These are phyloP conservation scores for Xylaria nigripes DNA, from an alignment of 495 filamentous ascomycete genomes.

Conservation along the genomic window DNA sequence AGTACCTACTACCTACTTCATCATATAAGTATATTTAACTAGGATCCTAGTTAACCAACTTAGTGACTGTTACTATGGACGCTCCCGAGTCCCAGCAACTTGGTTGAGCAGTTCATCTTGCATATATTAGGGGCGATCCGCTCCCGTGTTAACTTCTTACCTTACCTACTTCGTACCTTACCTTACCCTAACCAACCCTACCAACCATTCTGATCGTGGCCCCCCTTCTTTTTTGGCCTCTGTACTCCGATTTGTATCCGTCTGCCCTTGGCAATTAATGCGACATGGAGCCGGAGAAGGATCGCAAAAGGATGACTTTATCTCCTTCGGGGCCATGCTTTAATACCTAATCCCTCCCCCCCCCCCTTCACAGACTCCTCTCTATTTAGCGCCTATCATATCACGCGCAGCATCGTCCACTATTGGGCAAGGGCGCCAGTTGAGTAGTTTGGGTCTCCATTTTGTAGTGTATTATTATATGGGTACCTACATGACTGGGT, in stretches of 20 bases:
- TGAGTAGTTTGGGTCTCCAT: too few species aligned
- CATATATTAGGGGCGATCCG: slow-evolving; percentile 5
- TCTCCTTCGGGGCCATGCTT: neutral
- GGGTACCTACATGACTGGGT: too few species aligned
- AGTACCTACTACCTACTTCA: too few species aligned
- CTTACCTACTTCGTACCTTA: slow-evolving; percentile 1
- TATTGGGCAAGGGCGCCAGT: too few species aligned
- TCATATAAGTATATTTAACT: too few species aligned
- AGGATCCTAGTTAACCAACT: neutral
- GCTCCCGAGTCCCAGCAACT: slow-evolving; percentile 3
- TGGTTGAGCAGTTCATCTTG: slow-evolving; percentile 10
- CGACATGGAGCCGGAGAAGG: neutral
- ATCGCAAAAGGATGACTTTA: neutral
- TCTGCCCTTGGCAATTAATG: neutral
- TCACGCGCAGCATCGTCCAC: too few species aligned
- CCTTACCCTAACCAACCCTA: neutral
- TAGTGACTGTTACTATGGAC: neutral
- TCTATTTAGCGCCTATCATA: too few species aligned
- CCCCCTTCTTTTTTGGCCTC: neutral
- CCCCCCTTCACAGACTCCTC: too few species aligned
- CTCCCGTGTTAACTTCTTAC: neutral
- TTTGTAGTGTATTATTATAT: too few species aligned
- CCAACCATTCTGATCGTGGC: neutral
- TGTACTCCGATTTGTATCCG: neutral
- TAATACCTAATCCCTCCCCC: too few species aligned